Base-by-base conservation (phyloP, 257 asterid species). In the Hygrophila difformis region DNA sequence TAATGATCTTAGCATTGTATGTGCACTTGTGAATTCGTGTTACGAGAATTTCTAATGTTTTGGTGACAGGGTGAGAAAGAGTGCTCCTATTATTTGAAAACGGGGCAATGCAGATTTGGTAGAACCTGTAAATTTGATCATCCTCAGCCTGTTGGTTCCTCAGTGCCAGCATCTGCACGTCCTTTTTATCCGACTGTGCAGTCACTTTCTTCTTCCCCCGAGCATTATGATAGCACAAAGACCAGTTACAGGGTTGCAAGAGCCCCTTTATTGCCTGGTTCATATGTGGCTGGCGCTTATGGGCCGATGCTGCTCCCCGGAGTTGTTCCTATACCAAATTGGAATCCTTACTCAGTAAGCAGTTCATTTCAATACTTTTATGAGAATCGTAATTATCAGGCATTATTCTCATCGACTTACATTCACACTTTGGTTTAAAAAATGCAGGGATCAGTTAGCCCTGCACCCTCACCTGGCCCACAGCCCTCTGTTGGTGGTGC, bases 41-140 rank as follows among this genome's bases (percentile, higher is more conserved):
- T 10, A 33, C 10, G 12, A 1, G 12, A 9, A 33, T 33, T 33
- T 9, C 37, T n/a, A 33, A 33, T 9, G 31, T 26, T 33, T 33
- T 33, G 6, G 37, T 12, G 18, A 61, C 82, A 87, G 94, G 94
- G 78, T 23, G 93, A 79, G 72, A 72, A 69, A 65, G 94, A 77
- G 66, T 87, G 97, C 93, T 75, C 97, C 91, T 77, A 82, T 65
- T 87, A 87, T 83, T 79, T 83, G 91, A 80, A 75, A 77, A 75
- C 78, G 93, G 94, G 94, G 93, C 94, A 71, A 63, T 87, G 97
- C 87, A 87, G 79, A 65, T 87, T 77, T 50, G 97, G 93, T 62
- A 51, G 70, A 54, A 69, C 89, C 7, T 87, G 97, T 82, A 87
- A 83, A 87, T 87, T 72, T 62, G 77, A 87, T 72, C 97, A 87